Evolutionary conservation across 768 basidiomycete genomes (phyloP), one percentile per base, ranked within the genome.

Genomic region (Lanmaoa pseudosensibilis): DNA sequence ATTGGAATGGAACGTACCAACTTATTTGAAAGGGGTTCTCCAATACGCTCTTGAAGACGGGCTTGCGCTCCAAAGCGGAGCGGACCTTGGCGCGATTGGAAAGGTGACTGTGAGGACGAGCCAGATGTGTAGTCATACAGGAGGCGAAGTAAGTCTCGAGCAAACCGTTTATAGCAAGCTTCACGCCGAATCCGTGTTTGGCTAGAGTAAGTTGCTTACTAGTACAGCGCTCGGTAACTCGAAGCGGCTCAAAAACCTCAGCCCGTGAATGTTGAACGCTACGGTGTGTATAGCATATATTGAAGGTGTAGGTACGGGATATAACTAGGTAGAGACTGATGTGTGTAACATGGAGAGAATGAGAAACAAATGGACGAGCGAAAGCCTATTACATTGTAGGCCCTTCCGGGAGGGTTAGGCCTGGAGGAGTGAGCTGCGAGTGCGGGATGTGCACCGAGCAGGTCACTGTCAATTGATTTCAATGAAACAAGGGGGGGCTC

Each of bases 1-100:
- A 47, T 16, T 34, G 30, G 58, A 62, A 58, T 49, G 44, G 55
- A 57, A 56, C 65, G 4, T 64, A 91, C 91, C 91, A 93, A 66
- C 73, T 68, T 16, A 92, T 75, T 12, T 80, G 78, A 62, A 88
- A 87, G 3, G 91, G 91, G 56, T 82, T 92, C 49, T 86, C 85
- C 23, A 93, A 73, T 1, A 87, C 85, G 55, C 82, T 79, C 60
- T 84, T 91, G 74, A 83, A 91, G 1, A 86, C 82, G 1, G 76
- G 73, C 64, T 85, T 92, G 45, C 78, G 81, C 23, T 90, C 88
- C 16, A 65, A 8, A 9, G 59, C 55, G 18, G 70, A 56, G n/a
- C 75, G 75, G 21, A 73, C 68, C 60, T 77, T 84, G 30, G 81
- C 82, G 40, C 90, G 84, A 63, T 87, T 88, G 1, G 90, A 88